These are phyloP conservation scores for Paramecium bursaria DNA, from an alignment of 73 alveolate species.

Conservation along the genomic window DNA sequence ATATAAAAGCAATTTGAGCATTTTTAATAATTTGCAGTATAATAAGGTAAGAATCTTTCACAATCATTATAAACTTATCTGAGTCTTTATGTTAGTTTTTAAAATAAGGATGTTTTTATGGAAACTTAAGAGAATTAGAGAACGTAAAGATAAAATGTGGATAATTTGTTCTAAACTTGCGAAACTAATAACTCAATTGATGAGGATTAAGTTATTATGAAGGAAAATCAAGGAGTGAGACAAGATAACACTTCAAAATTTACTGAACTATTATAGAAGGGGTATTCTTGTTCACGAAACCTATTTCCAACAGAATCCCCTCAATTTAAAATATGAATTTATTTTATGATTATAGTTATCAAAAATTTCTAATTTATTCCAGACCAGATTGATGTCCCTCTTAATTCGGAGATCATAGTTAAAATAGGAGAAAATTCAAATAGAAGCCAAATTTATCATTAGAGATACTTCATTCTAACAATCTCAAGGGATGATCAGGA, in stretches of 20 bases:
- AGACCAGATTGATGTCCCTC: neutral
- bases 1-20: neutral
- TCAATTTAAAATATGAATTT: conserved; percentile 51
- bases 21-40: neutral
- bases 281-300: neutral
- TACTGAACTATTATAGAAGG: conserved; percentile 33
- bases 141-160: neutral
- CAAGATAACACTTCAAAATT: conserved; percentile 43
- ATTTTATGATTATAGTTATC: conserved; percentile 48
- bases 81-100: neutral
- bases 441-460: conserved; percentile 17
- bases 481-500: conserved; percentile 3
- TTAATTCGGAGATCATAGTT: neutral
- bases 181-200: conserved; percentile 60
- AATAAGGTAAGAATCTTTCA: neutral
- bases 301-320: conserved; percentile 58
- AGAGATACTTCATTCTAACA: conserved; percentile 37
- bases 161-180: conserved; percentile 24
- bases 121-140: conserved; percentile 8
- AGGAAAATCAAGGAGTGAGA: conserved; percentile 40
- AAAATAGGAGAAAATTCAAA: conserved; percentile 17
- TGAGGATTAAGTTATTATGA: conserved; percentile 53
- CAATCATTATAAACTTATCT: conserved; percentile 22
- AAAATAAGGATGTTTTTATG: conserved; percentile 45
- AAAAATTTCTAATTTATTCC: conserved; percentile 59